Evolutionary conservation across 345 rosid genomes (phyloP).

Genomic region (Populus tremula): DNA sequence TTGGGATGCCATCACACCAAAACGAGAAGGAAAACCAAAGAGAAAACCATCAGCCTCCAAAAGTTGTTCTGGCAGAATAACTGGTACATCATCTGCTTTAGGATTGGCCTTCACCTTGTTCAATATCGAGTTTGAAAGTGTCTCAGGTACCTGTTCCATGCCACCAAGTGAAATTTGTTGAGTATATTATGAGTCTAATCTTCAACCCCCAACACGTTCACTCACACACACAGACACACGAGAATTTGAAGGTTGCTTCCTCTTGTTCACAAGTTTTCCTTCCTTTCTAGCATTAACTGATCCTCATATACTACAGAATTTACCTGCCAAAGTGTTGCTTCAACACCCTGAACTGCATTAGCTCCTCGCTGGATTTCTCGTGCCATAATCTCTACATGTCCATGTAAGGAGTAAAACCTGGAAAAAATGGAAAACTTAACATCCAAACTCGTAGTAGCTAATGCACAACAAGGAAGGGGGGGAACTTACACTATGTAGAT

Average conservation of each 20-base stretch:
- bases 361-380: constrained; percentile 79
- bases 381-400: constrained; percentile 93
- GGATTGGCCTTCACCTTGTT: constrained; percentile 75
- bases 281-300: not conserved
- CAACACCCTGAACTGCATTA: constrained; percentile 64
- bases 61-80: constrained; percentile 71
- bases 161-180: not conserved
- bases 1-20: constrained; percentile 93
- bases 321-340: constrained; percentile 96
- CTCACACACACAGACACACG: not conserved
- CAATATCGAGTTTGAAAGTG: constrained; percentile 53
- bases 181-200: not conserved
- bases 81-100: constrained; percentile 71
- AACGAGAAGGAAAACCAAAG: constrained; percentile 93
- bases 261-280: not conserved
- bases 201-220: not conserved
- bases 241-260: not conserved
- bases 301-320: not conserved
- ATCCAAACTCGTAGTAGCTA: not conserved
- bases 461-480: not conserved
- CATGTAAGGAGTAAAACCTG: constrained; percentile 73
- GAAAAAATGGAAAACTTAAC: not conserved
- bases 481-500: constrained; percentile 20
- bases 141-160: constrained; percentile 65
- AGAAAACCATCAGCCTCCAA: constrained; percentile 85